Evolutionary conservation across 2,329 filamentous ascomycete genomes (phyloP), one percentile per base, ranked within the genome.

Genomic region (Alternaria brassicicola): DNA sequence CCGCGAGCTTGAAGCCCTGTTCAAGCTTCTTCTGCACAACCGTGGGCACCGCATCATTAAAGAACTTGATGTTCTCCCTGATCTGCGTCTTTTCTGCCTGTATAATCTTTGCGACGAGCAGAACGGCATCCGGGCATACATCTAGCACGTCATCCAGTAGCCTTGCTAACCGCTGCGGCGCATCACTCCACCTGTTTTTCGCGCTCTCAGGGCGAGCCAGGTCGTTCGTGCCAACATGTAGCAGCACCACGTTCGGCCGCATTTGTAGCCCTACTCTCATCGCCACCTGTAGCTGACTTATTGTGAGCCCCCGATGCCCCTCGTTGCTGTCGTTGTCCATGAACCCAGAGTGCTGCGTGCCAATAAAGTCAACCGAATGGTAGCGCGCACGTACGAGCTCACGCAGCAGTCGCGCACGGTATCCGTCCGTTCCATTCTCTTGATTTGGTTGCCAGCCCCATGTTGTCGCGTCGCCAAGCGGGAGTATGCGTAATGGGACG

Each of bases 81-180:
- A 53, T 61, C 19, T 52, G 56, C 12, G 33, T 41, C 42, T 70
- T 66, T 15, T 54, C 42, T 9, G 61, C 51, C 15, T 65, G 59
- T 41, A 77, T 75, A 15, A 80, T 71, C 53, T 76, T 68, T 6
- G 77, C 77, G 31, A 80, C 76, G 8, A 80, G 55, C 3, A 80
- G 61, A 6, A 69, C 71, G 5, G 76, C 68, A 47, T 75, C 71
- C 0, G 75, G 73, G 45, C 68, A 72, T 9, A 47, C 51, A 4
- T 56, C 46, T 8, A 75, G 48, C 4, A 79, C 62, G 13, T 69
- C 58, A 55, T 78, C 76, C 12, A 79, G 64, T 19, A 79, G 52
- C 4, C 23, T 52, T 3, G 68, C 69, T 3, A 80, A 62, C n/a
- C 75, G 68, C 15, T 66, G 59, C 4, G 77, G 75, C 4, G 77